Conservation (phyloP, 192 early-diverging fungal genomes). For the Coemansia umbellata region DNA sequence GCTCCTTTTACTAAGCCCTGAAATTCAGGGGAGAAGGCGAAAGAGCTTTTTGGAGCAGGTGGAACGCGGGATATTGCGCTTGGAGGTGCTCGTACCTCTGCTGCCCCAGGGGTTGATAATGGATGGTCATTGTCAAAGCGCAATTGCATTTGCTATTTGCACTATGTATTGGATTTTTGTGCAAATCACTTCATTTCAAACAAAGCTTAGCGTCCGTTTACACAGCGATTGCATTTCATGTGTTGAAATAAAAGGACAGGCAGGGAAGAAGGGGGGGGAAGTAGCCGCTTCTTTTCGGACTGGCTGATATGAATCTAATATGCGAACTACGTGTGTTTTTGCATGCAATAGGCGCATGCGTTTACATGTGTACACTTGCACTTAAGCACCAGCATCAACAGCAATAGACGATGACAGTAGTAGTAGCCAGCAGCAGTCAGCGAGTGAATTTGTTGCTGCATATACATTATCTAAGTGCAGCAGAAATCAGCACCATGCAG, state of each 20-base stretch:
- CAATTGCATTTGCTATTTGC: neutral
- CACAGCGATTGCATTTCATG: too few species aligned
- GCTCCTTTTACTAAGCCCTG: too few species aligned
- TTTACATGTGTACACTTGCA: slow-evolving; percentile 6
- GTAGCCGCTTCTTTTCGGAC: too few species aligned
- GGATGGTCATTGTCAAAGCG: too few species aligned
- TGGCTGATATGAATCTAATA: slow-evolving; percentile 20
- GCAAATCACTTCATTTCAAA: slow-evolving; percentile 2
- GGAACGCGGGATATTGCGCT: too few species aligned
- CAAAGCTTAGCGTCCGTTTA: too few species aligned
- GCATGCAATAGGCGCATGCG: slow-evolving; percentile 15
- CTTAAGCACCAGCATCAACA: neutral
- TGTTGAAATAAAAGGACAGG: slow-evolving; percentile 1
- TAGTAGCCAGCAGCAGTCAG: neutral
- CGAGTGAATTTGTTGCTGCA: slow-evolving; percentile 10
- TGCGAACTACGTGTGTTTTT: slow-evolving; percentile 12
- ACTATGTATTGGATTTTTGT: neutral
- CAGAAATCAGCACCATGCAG: slow-evolving; percentile 3
- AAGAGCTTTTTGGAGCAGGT: too few species aligned
- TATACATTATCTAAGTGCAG: neutral
- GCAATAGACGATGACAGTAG: slow-evolving; percentile 18
- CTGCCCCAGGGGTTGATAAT: too few species aligned
- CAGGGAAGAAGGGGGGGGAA: neutral
- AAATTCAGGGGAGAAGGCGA: too few species aligned
- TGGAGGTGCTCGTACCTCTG: too few species aligned